phyloP scores from a whole-genome alignment of 805 yeast genomes.

The Candida michaelii region DNA sequence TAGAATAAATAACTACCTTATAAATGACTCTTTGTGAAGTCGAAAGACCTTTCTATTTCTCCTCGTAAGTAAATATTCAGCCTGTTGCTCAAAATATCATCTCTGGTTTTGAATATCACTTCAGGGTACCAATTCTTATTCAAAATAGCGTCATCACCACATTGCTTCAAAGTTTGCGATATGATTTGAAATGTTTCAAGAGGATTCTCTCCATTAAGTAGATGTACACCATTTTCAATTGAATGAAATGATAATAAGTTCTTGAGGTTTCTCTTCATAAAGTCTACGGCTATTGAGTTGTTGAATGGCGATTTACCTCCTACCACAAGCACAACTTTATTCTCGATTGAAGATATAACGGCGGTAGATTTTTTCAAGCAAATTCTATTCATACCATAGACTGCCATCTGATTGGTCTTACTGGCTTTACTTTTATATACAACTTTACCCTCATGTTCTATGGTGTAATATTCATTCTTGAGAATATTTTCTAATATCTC shows the following conservation, averaged over 20 bases:
- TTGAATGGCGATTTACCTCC: conserved; percentile 59
- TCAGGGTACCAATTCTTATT: conserved; percentile 23
- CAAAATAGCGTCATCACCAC: conserved; percentile 20
- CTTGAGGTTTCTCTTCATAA: conserved; percentile 15
- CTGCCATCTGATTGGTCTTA: conserved; percentile 45
- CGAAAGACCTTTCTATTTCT: background rate
- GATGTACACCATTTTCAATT: conserved; percentile 50
- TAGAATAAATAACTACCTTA: too few relatives aligned
- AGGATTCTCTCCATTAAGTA: conserved; percentile 53
- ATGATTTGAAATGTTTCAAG: conserved; percentile 33
- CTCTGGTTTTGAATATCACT: conserved; percentile 13
- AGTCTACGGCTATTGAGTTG: conserved; percentile 42
- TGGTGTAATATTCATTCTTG: conserved; percentile 28
- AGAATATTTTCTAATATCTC: conserved; percentile 49
- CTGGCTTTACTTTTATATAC: conserved; percentile 27
- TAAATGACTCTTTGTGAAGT: conserved; percentile 5
- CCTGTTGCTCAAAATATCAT: conserved; percentile 13
- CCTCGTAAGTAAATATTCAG: conserved; percentile 4
- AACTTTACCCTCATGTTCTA: conserved; percentile 13
- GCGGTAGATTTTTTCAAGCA: conserved; percentile 35
- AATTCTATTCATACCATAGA: conserved; percentile 43
- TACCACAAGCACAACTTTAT: conserved; percentile 49
- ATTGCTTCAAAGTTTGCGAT: conserved; percentile 15
- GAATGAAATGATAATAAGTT: conserved; percentile 15
- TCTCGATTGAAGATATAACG: conserved; percentile 33